Conservation (phyloP, 768 basidiomycete genomes). For the Lactarius sp. region DNA sequence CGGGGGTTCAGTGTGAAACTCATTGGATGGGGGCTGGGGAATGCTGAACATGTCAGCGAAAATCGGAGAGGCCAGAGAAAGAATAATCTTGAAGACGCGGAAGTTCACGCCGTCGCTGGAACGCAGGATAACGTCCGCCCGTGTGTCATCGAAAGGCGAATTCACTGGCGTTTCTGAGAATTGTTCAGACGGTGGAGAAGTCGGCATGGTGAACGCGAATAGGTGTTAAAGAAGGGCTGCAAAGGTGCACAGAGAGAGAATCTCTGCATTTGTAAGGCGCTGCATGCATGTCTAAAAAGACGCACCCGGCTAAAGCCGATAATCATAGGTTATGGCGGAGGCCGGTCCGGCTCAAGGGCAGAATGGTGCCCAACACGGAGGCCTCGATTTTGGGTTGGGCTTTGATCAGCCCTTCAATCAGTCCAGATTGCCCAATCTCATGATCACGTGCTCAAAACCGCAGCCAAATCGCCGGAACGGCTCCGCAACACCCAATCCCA, state of each 20-base stretch:
- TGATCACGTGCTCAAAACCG: slow-evolving; percentile 1
- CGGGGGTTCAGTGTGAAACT: background rate
- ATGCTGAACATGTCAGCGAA: slow-evolving; percentile 21
- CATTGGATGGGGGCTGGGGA: background rate
- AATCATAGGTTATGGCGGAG: no score
- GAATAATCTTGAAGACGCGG: slow-evolving; percentile 12
- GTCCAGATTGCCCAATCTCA: background rate
- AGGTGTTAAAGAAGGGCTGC: no score
- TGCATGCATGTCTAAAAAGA: no score
- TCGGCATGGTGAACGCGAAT: no score
- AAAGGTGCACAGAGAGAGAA: no score
- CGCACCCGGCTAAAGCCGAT: no score
- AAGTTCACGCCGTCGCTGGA: slow-evolving; percentile 18
- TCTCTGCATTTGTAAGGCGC: no score
- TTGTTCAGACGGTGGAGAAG: no score
- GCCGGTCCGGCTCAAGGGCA: no score
- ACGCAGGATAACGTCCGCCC: slow-evolving; percentile 7
- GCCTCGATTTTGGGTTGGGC: no score
- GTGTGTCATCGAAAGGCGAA: slow-evolving; percentile 13
- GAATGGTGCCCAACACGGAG: no score
- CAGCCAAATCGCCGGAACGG: background rate
- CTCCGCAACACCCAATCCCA: slow-evolving; percentile 1
- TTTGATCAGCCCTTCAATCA: no score
- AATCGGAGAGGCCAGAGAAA: slow-evolving; percentile 11
- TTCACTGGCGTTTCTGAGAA: background rate